Base-by-base conservation (phyloP, 179 eudicot genomes). In the Beta corolliflora region DNA sequence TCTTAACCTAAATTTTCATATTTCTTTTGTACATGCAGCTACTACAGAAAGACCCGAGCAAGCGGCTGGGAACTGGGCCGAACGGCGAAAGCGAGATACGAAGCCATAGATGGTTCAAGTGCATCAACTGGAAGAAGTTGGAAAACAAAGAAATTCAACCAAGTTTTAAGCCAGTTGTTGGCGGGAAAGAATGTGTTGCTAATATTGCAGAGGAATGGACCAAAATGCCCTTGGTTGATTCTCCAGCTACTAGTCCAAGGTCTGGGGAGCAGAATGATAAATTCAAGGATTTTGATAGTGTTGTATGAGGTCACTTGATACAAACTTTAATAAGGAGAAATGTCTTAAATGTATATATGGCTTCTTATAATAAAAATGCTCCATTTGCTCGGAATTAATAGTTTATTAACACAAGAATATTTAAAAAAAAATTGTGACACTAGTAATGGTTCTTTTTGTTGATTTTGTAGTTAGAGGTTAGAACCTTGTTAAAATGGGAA, bases 61-160 rank as follows among this genome's bases (percentile, higher is more conserved):
- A 88, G 84, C 87, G 97, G 6, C 82, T 93, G 1, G 97, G 98
- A 1, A 89, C 90, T 53, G 97, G 94, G 45, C 72, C 65, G 1
- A 83, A 36, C 2, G 93, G 94, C 7, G 86, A 85, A 7, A 91
- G 90, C 21, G 97, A 93, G 81, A 81, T 93, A 63, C 89, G 87
- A 82, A 48, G 79, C 48, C 97, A 93, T 66, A 91, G 79, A 75
- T 93, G 98, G 98, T 91, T 92, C 83, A 90, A 87, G 84, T 70
- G 88, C 16, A 90, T 93, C 54, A 90, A 90, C 86, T 93, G 97
- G 98, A 90, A 88, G 85, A 93, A 92, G 84, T 71, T 91, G 65
- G 97, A 93, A 69, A 89, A 81, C 0, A 84, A 91, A 78, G 88
- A 86, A 67, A 90, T 92, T 15, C 77, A 84, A 72, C 97, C 94